Base-by-base conservation (phyloP, 2,329 filamentous ascomycete species). In the Claviceps quebecensis region DNA sequence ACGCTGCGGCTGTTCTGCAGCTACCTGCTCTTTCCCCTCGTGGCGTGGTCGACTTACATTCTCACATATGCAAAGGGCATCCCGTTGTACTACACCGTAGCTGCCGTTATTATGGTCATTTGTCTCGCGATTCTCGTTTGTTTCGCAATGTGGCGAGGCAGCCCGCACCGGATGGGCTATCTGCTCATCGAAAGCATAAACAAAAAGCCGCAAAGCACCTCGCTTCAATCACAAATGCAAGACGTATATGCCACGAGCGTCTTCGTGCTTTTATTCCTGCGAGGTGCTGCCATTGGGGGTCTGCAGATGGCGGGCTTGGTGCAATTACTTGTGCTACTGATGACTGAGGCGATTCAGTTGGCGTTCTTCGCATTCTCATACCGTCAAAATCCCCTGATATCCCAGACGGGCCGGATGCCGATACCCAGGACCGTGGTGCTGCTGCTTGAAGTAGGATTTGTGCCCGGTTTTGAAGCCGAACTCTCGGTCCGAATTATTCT, bases 21-120 rank as follows among this genome's bases (percentile, higher is more conserved):
- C 64, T 90, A 82, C 66, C 83, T 90, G 58, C 71, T 88, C 45
- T 67, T 89, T 6, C 86, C 86, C 0, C 73, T 88, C 45, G 74
- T 87, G 9, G 75, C 85, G 0, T 66, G 88, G 47, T 86, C 84
- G 6, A 76, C 86, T 56, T 90, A 86, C 60, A 85, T 89, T 61
- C 70, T 90, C 46, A 56, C 55, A n/a, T 50, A 54, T 23, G 56
- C 54, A 1, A 22, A 23, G 0, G 13, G 47, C 0, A 37, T 59
- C 1, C 62, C 63, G 0, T 7, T 55, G 0, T 62, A 64, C 34
- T 60, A 65, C 39, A 60, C 55, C 0, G 26, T 58, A 72, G 82
- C 46, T 1, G 56, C 59, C 1, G 46, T 48, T 2, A 1, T 57
- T 0, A 55, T 65, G 4, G 54, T 65, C 3, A 41, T 47, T 22